Evolutionary conservation across 2,329 filamentous ascomycete genomes (phyloP), one percentile per base, ranked within the genome.

Genomic region (Xylaria sp.): DNA sequence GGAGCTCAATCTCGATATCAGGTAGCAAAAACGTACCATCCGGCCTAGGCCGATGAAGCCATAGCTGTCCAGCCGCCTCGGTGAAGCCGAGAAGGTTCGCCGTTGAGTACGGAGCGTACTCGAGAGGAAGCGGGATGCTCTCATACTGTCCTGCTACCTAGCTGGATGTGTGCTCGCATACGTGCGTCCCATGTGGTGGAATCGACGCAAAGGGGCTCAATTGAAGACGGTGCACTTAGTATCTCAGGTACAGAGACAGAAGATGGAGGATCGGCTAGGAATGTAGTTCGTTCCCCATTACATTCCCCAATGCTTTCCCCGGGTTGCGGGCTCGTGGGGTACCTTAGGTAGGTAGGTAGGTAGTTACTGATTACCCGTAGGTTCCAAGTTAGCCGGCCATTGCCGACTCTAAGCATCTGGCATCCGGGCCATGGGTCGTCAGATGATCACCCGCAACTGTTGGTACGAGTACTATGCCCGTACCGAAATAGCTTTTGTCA

Each of bases 31-130:
- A 74, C 82, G 34, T 79, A 89, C 86, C 87, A 89, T 89, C 70
- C 89, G 87, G 5, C 87, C 87, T 14, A 89, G 78, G 14, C 87
- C 87, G 64, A 89, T 83, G 73, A 89, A 89, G 74, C 83, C 87
- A 79, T 88, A 89, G 53, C 78, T 84, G 53, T 88, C 85, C 62
- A 85, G 74, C 66, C 84, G 79, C 32, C 79, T 76, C 11, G 83
- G 64, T 58, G 86, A 83, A 9, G 80, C 81, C 21, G 85, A 84
- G 75, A 89, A 89, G n/a, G 79, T 78, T 61, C 86, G 82, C 67
- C 79, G 80, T 70, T 82, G 82, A 66, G 77, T 75, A 47, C 78
- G 69, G 45, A 78, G 70, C 21, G 77, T 65, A 65, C 70, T 75
- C 68, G 77, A 85, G 4, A 83, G 85, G 19, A 80, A 78, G 2